Evolutionary conservation across 495 filamentous ascomycete genomes (phyloP), one percentile per base, ranked within the genome.

Genomic region (Penicillium cataractarum): DNA sequence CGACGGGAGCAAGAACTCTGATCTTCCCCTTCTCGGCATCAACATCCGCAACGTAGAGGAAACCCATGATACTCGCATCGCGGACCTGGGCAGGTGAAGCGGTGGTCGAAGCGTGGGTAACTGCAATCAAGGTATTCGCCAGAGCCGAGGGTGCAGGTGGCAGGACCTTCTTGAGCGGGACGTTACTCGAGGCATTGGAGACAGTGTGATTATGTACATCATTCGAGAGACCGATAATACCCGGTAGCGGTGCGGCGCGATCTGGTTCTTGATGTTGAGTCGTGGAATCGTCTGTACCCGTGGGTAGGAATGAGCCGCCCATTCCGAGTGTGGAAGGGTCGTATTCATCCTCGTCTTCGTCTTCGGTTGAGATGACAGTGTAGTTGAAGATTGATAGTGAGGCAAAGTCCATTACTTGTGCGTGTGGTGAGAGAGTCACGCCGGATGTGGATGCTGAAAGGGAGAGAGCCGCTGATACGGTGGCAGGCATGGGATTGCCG

Each of bases 11-110:
- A 40, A 99, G 80, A 17, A 97, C 81, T 62, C 91, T 88, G 54
- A 98, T 79, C 72, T 89, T 90, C 57, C 87, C 87, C 76, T 90
- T 91, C 56, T 92, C 88, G 52, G 88, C 89, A 65, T 99, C 94
- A 8, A 98, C 93, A 53, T 95, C 90, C 0, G 89, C 85, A 33
- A 99, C 88, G 70, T 96, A 97, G 39, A 97, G 83, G 74, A 96
- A 98, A 6, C 95, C 95, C 82, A 96, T 89, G 21, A 97, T 87
- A 42, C 89, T 92, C 0, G 93, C 88, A 65, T 95, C 90, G 13
- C 90, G 87, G 48, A 99, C 87, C 6, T 86, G 83, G 39, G 92
- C 86, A 8, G 88, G 81, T 4, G 82, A 78, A 55, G 93, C 91
- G 4, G 81, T 84, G 2, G 85, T 70, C 1, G 88, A 78, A 1